Evolutionary conservation across 371 early-diverging fungal genomes (phyloP), one percentile per base, ranked within the genome.

Genomic region (Rhizopus microsporus): DNA sequence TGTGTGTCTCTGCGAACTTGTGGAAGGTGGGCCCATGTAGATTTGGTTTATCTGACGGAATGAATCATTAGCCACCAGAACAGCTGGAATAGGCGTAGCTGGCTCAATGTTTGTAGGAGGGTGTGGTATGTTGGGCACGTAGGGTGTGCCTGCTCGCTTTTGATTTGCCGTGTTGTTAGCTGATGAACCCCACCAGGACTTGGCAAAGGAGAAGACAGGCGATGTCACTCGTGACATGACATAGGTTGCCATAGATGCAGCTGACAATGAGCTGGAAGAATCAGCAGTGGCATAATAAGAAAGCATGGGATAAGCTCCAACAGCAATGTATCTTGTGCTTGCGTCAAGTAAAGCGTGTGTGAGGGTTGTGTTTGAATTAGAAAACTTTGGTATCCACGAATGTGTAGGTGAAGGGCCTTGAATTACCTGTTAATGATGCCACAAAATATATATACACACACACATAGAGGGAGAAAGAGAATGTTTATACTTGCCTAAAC

Each of bases 191-290:
- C 81, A 84, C 78, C 82, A 82, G 34, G 85, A 83, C 44, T 80
- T 82, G 13, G 87, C 87, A 57, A 83, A 75, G 1, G 84, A 82
- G 62, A 83, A 78, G 0, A 86, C 80, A 0, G 87, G 84, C 10
- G 72, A 77, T 0, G 86, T 69, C 0, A 86, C 83, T 5, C 78
- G 67, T 7, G 82, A 79, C 0, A 83, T 80, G 34, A 84, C 73
- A 45, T 81, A 81, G 4, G 77, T 80, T 5, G 84, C 87, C 69
- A 84, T 79, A 2, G 84, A 78, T 1, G 80, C 78, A 2, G 84
- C 80, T 0, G 87, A 84, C 10, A 84, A 49, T 1, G 82, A 81
- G 1, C 80, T 75, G 15, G 74, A 75, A 1, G 81, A 65, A 38
- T 82, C 83, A 7, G 71, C 69, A 1, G 87, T 82, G 1, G 77